phyloP scores from a whole-genome alignment of 2,329 filamentous ascomycete genomes.

The Arthrobotrys pseudoclavata region DNA sequence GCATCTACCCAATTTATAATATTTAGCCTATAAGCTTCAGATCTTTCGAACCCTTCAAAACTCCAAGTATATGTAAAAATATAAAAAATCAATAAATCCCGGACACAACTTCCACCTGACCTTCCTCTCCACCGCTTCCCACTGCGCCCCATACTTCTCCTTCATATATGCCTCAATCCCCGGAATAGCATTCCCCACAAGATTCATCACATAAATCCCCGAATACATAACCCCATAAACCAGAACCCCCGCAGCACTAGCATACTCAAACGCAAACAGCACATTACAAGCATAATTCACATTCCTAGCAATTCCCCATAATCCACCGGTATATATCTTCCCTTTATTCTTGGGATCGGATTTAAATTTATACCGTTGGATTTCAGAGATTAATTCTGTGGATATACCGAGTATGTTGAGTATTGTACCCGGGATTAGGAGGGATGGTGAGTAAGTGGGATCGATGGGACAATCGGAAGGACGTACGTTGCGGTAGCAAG shows the following conservation, averaged over 20 bases:
- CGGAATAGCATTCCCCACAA: slow-evolving; percentile 43
- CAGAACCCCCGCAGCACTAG: slow-evolving; percentile 26
- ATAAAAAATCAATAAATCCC: slow-evolving; percentile 35
- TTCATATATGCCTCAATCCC: slow-evolving; percentile 43
- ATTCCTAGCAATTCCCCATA: slow-evolving; percentile 42
- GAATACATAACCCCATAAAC: slow-evolving; percentile 37
- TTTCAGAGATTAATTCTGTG: slow-evolving; percentile 28
- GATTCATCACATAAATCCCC: slow-evolving; percentile 45
- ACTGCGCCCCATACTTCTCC: slow-evolving; percentile 29
- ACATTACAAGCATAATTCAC: slow-evolving; percentile 52
- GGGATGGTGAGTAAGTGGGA: slow-evolving; percentile 21
- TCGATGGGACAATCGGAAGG: slow-evolving; percentile 1
- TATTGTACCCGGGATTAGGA: slow-evolving; percentile 17
- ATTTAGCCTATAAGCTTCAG: no score
- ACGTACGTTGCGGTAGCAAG: not conserved
- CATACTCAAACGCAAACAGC: slow-evolving; percentile 37
- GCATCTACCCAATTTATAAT: no score
- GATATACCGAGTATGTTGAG: slow-evolving; percentile 11
- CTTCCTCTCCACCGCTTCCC: slow-evolving; percentile 45
- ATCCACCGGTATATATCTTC: slow-evolving; percentile 40
- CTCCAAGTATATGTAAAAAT: no score
- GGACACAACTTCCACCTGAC: slow-evolving; percentile 46
- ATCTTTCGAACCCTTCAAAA: no score
- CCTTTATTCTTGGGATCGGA: slow-evolving; percentile 31
- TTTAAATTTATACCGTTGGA: slow-evolving; percentile 35